Percentiles rank a stretch among this genome's conserved stretches.
Evolutionary conservation across 2,329 filamentous ascomycete species (phyloP).

Genomic region (Endoconidiophora polonica): DNA sequence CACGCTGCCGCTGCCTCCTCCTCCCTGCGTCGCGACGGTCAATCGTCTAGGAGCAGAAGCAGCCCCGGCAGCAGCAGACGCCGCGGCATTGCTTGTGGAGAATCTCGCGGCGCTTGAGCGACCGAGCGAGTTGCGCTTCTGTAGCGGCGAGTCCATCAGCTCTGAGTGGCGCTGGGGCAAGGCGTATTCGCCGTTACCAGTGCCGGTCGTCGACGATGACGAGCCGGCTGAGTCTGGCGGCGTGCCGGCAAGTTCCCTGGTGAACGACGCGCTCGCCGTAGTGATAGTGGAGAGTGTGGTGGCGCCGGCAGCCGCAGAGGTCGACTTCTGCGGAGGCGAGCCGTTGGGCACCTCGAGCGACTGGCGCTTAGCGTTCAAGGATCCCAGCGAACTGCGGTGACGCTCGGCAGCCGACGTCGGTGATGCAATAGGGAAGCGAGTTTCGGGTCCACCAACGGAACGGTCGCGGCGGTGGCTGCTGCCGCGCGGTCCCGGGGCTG

Average conservation of each 20-base stretch:
- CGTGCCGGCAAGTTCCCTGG: slow-evolving; percentile 10
- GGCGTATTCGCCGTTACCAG: slow-evolving; percentile 1
- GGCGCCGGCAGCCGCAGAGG: slow-evolving; percentile 13
- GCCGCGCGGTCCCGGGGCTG: slow-evolving; percentile 42
- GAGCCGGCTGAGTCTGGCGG: slow-evolving; percentile 15
- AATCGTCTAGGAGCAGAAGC: slow-evolving; percentile 22
- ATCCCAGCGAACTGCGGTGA: slow-evolving; percentile 33
- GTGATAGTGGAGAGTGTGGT: neutral
- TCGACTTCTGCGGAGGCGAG: slow-evolving; percentile 17
- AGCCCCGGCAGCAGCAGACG: neutral
- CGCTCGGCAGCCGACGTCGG: slow-evolving; percentile 37
- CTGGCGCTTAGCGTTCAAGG: slow-evolving; percentile 39
- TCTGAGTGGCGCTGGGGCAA: slow-evolving; percentile 12
- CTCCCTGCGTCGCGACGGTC: slow-evolving; percentile 19
- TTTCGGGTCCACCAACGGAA: slow-evolving; percentile 56
- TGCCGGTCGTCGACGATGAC: slow-evolving; percentile 13
- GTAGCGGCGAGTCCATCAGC: slow-evolving; percentile 22
- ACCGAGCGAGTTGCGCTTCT: slow-evolving; percentile 49
- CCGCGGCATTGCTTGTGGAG: slow-evolving; percentile 27
- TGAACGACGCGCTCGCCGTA: slow-evolving; percentile 10
- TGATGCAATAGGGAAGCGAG: slow-evolving; percentile 69
- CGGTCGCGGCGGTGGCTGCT: slow-evolving; percentile 59
- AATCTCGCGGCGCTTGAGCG: slow-evolving; percentile 30
- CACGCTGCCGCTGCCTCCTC: slow-evolving; percentile 8
- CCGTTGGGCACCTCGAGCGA: slow-evolving; percentile 68